Conservation (phyloP, 2,329 filamentous ascomycete species). For the Aspergillus novoparasiticus region DNA sequence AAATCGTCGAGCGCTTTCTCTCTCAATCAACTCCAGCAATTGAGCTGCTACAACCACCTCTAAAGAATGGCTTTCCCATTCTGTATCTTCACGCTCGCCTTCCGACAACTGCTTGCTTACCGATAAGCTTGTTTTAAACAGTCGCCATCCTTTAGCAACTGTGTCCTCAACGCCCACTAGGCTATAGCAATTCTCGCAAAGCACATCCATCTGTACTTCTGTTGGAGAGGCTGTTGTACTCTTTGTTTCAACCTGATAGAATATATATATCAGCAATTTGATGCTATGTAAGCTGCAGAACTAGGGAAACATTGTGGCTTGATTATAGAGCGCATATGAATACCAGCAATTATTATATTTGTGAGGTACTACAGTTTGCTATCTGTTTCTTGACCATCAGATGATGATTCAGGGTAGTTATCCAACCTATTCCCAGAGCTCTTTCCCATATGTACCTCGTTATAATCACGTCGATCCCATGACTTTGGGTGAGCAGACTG, state of each 20-base stretch:
- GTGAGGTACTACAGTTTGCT: not conserved
- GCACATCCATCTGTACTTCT: constrained; percentile 35
- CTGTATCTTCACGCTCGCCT: constrained; percentile 31
- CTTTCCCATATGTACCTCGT: constrained; percentile 37
- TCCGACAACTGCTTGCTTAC: constrained; percentile 23
- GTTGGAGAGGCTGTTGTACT: constrained; percentile 34
- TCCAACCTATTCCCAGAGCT: not conserved
- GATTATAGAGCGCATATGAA: not conserved
- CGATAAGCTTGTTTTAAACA: constrained; percentile 53
- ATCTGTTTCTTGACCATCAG: not conserved
- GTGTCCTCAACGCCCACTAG: constrained; percentile 44
- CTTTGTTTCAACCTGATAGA: constrained; percentile 25
- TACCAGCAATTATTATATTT: not conserved
- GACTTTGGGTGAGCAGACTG: constrained; percentile 20
- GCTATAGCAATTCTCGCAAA: constrained; percentile 34
- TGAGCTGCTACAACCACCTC: constrained; percentile 55
- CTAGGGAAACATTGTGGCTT: not conserved
- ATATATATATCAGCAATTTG: constrained; percentile 17
- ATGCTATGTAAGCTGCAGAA: not conserved
- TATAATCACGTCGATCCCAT: constrained; percentile 37
- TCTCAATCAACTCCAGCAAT: constrained; percentile 58
- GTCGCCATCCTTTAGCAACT: constrained; percentile 48
- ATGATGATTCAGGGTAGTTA: not conserved
- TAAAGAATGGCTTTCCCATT: constrained; percentile 35
- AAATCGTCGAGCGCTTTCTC: constrained; percentile 59